phyloP scores from a whole-genome alignment of 768 basidiomycete species.

The Amanita exitialis region DNA sequence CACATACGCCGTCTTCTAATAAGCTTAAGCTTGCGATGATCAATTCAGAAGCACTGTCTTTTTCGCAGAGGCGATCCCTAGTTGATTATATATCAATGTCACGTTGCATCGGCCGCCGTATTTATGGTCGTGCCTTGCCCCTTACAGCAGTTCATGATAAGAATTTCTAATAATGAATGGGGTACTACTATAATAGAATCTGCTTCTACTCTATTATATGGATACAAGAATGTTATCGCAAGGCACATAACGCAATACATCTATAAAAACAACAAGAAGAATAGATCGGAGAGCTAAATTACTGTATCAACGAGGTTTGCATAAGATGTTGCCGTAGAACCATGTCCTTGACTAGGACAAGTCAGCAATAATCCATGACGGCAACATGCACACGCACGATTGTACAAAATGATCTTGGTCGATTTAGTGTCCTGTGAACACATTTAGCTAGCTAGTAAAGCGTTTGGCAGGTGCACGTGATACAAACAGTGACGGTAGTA shows the following conservation, averaged over 20 bases:
- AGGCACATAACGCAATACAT: not conserved
- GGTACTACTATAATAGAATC: too few species aligned
- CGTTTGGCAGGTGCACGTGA: not conserved
- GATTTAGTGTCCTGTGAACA: constrained; percentile 41
- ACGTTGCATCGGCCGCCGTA: too few species aligned
- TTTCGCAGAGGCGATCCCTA: too few species aligned
- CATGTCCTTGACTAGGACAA: constrained; percentile 31
- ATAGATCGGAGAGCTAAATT: constrained; percentile 4
- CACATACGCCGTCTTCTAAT: too few species aligned
- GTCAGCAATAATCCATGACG: not conserved
- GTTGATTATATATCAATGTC: too few species aligned
- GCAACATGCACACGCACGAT: constrained; percentile 21
- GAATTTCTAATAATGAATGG: not conserved
- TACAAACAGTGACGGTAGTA: constrained; percentile 54
- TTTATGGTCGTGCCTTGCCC: too few species aligned
- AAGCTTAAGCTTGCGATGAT: too few species aligned
- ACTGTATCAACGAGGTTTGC: constrained; percentile 26
- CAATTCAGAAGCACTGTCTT: too few species aligned
- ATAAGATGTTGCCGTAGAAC: constrained; percentile 34
- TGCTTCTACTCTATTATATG: not conserved
- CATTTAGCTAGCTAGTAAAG: not conserved
- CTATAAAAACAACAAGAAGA: not conserved
- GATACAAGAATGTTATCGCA: not conserved
- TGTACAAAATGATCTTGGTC: constrained; percentile 41
- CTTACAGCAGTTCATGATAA: not conserved